Conservation (phyloP, 2,329 filamentous ascomycete species). For the Microcyclosporella mali region DNA sequence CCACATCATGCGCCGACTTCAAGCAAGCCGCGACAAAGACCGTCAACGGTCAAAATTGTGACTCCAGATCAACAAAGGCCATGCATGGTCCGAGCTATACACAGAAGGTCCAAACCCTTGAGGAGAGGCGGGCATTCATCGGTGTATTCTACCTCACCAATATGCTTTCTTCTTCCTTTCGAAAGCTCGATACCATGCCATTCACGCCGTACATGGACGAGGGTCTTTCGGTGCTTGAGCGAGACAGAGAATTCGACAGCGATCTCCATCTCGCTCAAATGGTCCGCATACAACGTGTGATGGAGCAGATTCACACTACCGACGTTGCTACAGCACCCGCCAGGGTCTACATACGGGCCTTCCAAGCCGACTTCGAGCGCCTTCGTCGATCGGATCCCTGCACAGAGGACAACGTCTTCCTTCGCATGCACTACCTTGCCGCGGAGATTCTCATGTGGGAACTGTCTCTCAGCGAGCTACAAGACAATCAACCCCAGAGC, state of each 20-base stretch:
- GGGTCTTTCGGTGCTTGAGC: constrained; percentile 19
- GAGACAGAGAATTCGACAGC: constrained; percentile 21
- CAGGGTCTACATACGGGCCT: constrained; percentile 24
- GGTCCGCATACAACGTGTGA: constrained; percentile 25
- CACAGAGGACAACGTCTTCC: constrained; percentile 17
- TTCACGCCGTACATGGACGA: constrained; percentile 24
- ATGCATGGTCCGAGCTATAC: constrained; percentile 4
- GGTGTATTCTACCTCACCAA: constrained; percentile 27
- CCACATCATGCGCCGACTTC: constrained; percentile 13
- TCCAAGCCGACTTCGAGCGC: constrained; percentile 23
- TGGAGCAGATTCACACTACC: constrained; percentile 21
- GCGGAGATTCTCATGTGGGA: constrained; percentile 26
- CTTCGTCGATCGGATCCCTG: constrained; percentile 13
- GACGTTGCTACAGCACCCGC: constrained; percentile 22
- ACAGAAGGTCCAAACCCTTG: constrained; percentile 10
- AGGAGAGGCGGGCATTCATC: constrained; percentile 24
- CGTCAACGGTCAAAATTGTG: no score
- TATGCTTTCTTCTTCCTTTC: constrained; percentile 27
- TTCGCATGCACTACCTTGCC: constrained; percentile 23
- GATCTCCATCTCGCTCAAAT: constrained; percentile 27
- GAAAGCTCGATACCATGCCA: constrained; percentile 24
- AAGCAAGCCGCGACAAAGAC: constrained; percentile 15
- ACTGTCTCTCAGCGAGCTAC: constrained; percentile 22
- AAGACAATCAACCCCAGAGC: constrained; percentile 16
- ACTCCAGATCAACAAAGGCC: no score